phyloP scores from a whole-genome alignment of 306 rosid species.

The Ziziphus jujuba region DNA sequence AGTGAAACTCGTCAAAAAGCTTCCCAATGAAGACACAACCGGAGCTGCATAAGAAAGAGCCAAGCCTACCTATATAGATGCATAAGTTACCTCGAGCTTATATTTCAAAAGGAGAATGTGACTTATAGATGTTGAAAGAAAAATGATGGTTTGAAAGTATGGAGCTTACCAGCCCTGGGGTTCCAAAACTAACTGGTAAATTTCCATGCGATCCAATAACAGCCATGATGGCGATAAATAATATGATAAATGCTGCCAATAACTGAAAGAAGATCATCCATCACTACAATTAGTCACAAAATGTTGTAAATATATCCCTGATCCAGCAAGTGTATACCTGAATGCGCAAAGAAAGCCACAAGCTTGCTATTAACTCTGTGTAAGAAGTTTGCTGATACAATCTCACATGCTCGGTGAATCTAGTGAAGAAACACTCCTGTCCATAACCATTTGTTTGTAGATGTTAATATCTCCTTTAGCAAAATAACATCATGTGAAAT shows the following conservation, averaged over 20 bases:
- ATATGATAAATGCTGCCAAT: constrained; percentile 75
- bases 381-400: constrained; percentile 90
- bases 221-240: constrained; percentile 91
- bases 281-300: constrained; percentile 22
- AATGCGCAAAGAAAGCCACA: constrained; percentile 97
- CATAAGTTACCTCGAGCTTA: not conserved
- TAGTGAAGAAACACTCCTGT: constrained; percentile 74
- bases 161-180: constrained; percentile 87
- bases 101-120: not conserved
- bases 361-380: constrained; percentile 88
- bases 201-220: constrained; percentile 69
- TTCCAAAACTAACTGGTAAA: constrained; percentile 69
- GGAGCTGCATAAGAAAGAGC: constrained; percentile 96
- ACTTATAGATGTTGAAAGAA: constrained; percentile 9
- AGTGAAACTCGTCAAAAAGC: constrained; percentile 84
- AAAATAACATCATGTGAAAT: not conserved
- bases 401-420: constrained; percentile 58
- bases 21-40: constrained; percentile 74
- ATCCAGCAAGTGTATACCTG: constrained; percentile 49
- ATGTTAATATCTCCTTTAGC: constrained; percentile 9
- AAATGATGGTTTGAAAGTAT: constrained; percentile 18
- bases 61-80: constrained; percentile 71
- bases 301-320: constrained; percentile 16
- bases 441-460: constrained; percentile 15
- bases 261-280: constrained; percentile 51